phyloP scores from a whole-genome alignment of 257 asterid species.

The Leonotis leonurus region DNA sequence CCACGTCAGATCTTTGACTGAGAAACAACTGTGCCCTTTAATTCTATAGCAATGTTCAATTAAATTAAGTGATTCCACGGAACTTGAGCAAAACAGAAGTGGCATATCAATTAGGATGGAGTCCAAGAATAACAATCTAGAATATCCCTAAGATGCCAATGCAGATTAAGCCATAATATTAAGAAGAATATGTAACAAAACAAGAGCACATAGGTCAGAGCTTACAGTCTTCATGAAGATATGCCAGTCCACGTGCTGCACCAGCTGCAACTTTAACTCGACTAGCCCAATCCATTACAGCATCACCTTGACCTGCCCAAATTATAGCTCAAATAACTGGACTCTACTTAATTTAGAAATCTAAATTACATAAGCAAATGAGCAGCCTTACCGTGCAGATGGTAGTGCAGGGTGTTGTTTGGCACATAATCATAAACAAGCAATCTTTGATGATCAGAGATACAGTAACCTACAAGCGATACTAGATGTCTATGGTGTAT shows the following conservation, averaged over 20 bases:
- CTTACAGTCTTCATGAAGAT: slow-evolving; percentile 92
- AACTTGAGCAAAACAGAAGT: not conserved
- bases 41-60: not conserved
- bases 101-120: not conserved
- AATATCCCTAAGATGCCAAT: not conserved
- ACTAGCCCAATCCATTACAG: slow-evolving; percentile 68
- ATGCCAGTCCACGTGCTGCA: slow-evolving; percentile 87
- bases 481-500: slow-evolving; percentile 89
- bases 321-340: slow-evolving; percentile 5
- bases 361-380: not conserved
- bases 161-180: not conserved
- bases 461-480: slow-evolving; percentile 89
- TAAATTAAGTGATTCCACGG: not conserved
- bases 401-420: slow-evolving; percentile 71
- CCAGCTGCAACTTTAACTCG: slow-evolving; percentile 88
- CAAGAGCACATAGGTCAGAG: slow-evolving; percentile 2
- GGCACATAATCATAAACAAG: slow-evolving; percentile 86
- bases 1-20: not conserved
- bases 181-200: not conserved
- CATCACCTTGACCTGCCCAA: slow-evolving; percentile 38
- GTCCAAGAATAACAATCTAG: not conserved
- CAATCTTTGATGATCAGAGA: slow-evolving; percentile 62
- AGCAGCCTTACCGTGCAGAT: slow-evolving; percentile 66
- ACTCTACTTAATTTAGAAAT: slow-evolving; percentile 1
- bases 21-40: not conserved